Evolutionary conservation across 202 grass and related monocot genomes (phyloP).

Genomic region (Elaeis oleifera): DNA sequence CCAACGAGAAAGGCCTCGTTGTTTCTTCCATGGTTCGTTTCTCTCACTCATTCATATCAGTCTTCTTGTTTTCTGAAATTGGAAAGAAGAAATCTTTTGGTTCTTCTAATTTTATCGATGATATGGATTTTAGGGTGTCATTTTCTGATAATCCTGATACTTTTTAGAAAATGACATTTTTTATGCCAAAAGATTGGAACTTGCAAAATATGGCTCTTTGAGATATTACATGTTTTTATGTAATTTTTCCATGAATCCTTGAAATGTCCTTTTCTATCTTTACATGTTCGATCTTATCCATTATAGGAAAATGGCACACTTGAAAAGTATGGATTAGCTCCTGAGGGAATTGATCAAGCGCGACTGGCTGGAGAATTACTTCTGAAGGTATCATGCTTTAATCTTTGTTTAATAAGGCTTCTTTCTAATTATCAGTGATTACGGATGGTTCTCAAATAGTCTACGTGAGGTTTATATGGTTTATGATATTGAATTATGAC

Average conservation of each 20-base stretch:
- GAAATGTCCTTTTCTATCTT: background rate
- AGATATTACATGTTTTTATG: no score
- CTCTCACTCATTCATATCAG: background rate
- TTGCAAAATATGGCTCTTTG: no score
- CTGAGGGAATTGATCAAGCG: conserved; percentile 63
- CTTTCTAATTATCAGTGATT: no score
- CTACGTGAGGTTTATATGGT: no score
- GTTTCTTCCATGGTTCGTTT: conserved; percentile 70
- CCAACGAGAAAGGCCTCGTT: conserved; percentile 75
- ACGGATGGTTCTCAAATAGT: no score
- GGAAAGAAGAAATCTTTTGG: background rate
- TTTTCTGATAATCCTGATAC: no score
- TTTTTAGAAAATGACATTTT: no score
- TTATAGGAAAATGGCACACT: conserved; percentile 67
- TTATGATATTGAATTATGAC: no score
- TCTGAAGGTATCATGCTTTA: conserved; percentile 32
- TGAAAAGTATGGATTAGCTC: conserved; percentile 60
- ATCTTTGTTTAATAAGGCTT: no score
- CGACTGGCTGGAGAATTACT: conserved; percentile 58
- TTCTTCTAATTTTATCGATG: no score
- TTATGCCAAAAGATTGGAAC: no score
- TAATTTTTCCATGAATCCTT: background rate
- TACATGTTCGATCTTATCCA: background rate
- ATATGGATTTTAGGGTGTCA: no score
- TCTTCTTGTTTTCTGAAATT: background rate